Base-by-base conservation (phyloP, 75 land plant species). In the Cryptomeria japonica region DNA sequence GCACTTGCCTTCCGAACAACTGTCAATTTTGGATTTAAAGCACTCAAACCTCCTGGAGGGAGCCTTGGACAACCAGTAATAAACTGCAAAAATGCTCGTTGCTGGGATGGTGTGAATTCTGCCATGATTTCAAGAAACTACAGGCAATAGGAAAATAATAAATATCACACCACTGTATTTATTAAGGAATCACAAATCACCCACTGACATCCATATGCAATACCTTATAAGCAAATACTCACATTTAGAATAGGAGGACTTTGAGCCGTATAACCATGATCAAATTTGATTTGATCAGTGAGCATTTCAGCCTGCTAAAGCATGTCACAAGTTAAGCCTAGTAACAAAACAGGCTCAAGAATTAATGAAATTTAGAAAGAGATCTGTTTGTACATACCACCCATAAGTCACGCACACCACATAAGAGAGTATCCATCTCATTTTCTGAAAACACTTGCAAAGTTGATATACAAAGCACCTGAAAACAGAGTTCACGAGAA, bases 61-160 rank as follows among this genome's bases (percentile, higher is more conserved):
- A 96, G 96, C 39, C 96, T 88, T 53, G 98, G 98, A 13, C 95
- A 93, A 36, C 98, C 96, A 47, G 98, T 96, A 37, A 95, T 95
- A 93, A 96, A 95, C 89, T 94, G 95, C 88, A 96, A 70, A 86
- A 96, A 96, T 39, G 96, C 95, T 83, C 89, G 89, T 49, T 87
- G 90, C 46, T 89, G 83, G 15, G 38, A 22, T n/a, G 84, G 83
- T 16, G 56, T 89, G 73, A 89, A 89, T 18, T 87, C 94, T 86
- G 90, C 92, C 13, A 96, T 90, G 28, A 95, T 92, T 88, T 95
- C 94, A 25, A 96, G 89, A 14, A 96, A 85, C 97, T 96, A 93
- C 36, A 84, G 36, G 46, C 19, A 77, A 47, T 80, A 79, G 32
- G 47, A 25, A 82, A 82, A n/a, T n/a, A n/a, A n/a, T n/a, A n/a